A percentile compares a stretch with the other conserved stretches of the same genome.
Evolutionary conservation across 306 rosid genomes (phyloP).

Genomic region (Gastrolobium villosum): DNA sequence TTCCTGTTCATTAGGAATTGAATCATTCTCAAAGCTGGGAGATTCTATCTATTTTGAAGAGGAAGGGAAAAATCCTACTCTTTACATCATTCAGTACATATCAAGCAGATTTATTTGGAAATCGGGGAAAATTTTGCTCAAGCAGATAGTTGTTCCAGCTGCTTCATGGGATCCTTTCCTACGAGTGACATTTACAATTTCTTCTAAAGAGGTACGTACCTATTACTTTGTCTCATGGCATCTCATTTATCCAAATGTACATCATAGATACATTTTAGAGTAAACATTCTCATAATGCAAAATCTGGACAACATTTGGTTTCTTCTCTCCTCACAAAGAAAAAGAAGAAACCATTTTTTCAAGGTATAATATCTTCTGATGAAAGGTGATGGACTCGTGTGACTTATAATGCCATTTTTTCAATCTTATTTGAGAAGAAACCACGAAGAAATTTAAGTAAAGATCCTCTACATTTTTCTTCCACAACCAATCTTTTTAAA

Average conservation of each 20-base stretch:
- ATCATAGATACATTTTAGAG: background rate
- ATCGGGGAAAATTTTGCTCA: conserved; percentile 58
- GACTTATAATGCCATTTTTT: background rate
- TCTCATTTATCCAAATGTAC: background rate
- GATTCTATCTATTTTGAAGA: conserved; percentile 89
- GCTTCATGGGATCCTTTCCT: conserved; percentile 68
- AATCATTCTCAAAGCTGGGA: conserved; percentile 89
- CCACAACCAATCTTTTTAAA: background rate
- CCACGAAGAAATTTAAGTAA: background rate
- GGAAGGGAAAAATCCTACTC: conserved; percentile 56
- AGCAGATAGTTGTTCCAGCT: conserved; percentile 61
- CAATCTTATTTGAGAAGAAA: conserved; percentile 22
- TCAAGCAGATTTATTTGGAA: conserved; percentile 77
- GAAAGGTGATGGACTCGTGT: background rate
- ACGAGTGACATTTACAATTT: conserved; percentile 56
- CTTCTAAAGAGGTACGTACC: conserved; percentile 56
- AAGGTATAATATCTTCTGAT: background rate
- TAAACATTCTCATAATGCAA: background rate
- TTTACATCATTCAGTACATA: conserved; percentile 74
- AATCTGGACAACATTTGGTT: background rate
- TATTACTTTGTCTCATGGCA: background rate
- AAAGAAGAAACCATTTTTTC: no score
- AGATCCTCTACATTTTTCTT: background rate
- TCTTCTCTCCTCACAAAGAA: background rate
- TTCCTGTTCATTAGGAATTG: conserved; percentile 59